phyloP scores from a whole-genome alignment of 148 eudicot species.

The Talinum fruticosum region DNA sequence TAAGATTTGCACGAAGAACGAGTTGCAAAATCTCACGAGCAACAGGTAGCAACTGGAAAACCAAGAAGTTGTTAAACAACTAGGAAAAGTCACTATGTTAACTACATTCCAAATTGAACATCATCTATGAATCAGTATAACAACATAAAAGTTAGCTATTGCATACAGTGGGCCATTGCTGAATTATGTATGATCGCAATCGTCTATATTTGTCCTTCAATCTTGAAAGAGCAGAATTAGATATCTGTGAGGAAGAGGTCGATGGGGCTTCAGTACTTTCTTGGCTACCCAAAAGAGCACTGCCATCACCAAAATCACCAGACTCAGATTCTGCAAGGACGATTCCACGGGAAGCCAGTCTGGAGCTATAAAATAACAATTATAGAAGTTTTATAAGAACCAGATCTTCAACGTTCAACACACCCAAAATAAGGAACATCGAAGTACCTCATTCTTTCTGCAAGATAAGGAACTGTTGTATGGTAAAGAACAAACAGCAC shows the following conservation, averaged over 20 bases:
- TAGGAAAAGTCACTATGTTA: background rate
- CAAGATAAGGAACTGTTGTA: constrained; percentile 89
- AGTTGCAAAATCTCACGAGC: constrained; percentile 74
- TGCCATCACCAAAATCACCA: constrained; percentile 40
- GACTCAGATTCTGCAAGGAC: constrained; percentile 56
- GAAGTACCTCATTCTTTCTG: constrained; percentile 82
- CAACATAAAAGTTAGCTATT: constrained; percentile 4
- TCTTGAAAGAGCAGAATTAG: constrained; percentile 46
- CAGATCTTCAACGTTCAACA: background rate
- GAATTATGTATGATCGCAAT: constrained; percentile 49
- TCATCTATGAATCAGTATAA: background rate
- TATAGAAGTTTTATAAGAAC: constrained; percentile 4
- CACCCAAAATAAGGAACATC: background rate
- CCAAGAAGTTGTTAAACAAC: constrained; percentile 17
- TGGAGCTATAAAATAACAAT: constrained; percentile 54
- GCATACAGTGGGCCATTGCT: constrained; percentile 84
- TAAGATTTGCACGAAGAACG: constrained; percentile 83
- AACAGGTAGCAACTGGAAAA: constrained; percentile 69
- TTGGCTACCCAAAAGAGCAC: constrained; percentile 35
- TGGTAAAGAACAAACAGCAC: constrained; percentile 84
- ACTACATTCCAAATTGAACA: background rate
- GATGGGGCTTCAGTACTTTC: constrained; percentile 33
- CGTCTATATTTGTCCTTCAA: constrained; percentile 52
- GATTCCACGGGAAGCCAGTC: constrained; percentile 89
- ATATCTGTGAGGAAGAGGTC: constrained; percentile 42